Evolutionary conservation across 768 basidiomycete species (phyloP).

Genomic region (Boletus subcaerulescens): DNA sequence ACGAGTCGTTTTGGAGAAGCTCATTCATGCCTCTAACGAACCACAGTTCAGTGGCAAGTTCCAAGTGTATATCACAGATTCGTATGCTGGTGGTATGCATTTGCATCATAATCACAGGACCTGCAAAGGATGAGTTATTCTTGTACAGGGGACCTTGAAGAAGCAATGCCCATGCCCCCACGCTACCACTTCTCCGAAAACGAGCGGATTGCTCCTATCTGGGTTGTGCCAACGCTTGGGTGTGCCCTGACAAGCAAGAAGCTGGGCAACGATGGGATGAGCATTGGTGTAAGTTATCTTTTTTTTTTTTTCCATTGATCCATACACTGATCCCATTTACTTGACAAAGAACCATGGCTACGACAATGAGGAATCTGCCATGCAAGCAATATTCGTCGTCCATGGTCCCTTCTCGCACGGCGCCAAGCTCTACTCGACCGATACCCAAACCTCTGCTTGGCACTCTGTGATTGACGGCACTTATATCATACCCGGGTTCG

Average conservation of each 20-base stretch:
- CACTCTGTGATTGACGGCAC: constrained; percentile 54
- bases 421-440: constrained; percentile 47
- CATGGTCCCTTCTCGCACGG: constrained; percentile 83
- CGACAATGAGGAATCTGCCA: constrained; percentile 70
- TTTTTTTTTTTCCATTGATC: not conserved
- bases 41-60: constrained; percentile 52
- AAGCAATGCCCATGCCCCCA: constrained; percentile 56
- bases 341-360: constrained; percentile 78
- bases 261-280: constrained; percentile 59
- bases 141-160: constrained; percentile 11
- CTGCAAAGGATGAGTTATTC: not conserved
- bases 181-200: constrained; percentile 72
- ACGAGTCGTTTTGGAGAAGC: constrained; percentile 50
- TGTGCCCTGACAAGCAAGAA: constrained; percentile 71
- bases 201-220: constrained; percentile 84
- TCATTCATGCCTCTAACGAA: constrained; percentile 49
- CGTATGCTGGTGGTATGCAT: constrained; percentile 21
- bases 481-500: constrained; percentile 79
- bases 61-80: constrained; percentile 43
- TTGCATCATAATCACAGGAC: not conserved
- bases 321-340: not conserved
- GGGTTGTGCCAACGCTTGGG: constrained; percentile 77
- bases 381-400: constrained; percentile 90
- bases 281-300: constrained; percentile 62
- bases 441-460: constrained; percentile 39